These are phyloP conservation scores for Adansonia madagascariensis DNA, from an alignment of 441 rosid species.

Conservation along the genomic window DNA sequence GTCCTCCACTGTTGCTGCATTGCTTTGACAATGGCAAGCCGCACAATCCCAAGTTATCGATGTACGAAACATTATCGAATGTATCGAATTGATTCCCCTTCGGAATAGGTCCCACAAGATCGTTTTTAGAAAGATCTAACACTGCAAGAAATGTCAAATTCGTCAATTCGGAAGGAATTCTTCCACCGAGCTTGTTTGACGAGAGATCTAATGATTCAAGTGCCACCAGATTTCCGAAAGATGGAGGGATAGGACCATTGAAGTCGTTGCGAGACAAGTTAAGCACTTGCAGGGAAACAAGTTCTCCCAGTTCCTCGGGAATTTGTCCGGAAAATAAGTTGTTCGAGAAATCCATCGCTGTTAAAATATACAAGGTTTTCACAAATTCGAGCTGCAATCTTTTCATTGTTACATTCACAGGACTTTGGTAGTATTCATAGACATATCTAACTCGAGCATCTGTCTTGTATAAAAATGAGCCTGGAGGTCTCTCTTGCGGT, in stretches of 20 bases:
- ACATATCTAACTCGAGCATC: not conserved
- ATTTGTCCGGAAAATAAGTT: conserved; percentile 37
- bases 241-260: conserved; percentile 21
- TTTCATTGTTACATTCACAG: not conserved
- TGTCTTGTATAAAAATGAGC: not conserved
- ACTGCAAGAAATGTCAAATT: conserved; percentile 32
- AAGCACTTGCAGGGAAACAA: conserved; percentile 1
- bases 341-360: conserved; percentile 34
- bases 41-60: conserved; percentile 16
- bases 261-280: conserved; percentile 25
- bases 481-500: not conserved
- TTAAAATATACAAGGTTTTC: not conserved
- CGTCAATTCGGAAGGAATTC: conserved; percentile 33
- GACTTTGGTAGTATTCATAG: not conserved
- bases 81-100: not conserved
- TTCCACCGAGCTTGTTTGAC: conserved; percentile 19
- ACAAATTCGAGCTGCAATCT: not conserved
- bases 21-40: conserved; percentile 17
- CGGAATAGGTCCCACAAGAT: conserved; percentile 26
- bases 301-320: conserved; percentile 32
- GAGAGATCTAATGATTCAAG: conserved; percentile 14
- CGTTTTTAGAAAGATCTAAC: conserved; percentile 31
- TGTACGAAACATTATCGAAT: not conserved
- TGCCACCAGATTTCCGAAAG: conserved; percentile 12
- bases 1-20: not conserved